Evolutionary conservation across 2,329 filamentous ascomycete genomes (phyloP).

Genomic region (Arthrobotrys iridis): DNA sequence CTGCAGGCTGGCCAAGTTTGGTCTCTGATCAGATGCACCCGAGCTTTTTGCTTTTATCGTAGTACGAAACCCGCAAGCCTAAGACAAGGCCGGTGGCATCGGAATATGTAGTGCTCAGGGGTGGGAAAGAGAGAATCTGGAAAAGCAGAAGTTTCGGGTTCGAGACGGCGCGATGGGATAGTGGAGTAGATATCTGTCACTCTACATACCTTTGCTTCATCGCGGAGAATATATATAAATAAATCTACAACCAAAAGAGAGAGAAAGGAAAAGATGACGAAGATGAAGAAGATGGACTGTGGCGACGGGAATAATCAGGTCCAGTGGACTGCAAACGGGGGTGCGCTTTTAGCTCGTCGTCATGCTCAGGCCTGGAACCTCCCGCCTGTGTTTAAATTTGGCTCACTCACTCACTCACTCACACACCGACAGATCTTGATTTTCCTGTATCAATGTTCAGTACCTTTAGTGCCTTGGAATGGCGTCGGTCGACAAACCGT

Average conservation of each 20-base stretch:
- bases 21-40: neutral
- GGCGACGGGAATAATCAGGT: constrained; percentile 8
- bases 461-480: no score
- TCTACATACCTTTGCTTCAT: neutral
- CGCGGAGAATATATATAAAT: neutral
- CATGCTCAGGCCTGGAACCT: constrained; percentile 7
- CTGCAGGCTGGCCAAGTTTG: neutral
- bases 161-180: neutral
- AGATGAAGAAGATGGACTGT: neutral
- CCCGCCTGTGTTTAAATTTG: constrained; percentile 4
- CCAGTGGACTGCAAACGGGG: neutral
- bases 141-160: neutral
- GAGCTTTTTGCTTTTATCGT: neutral
- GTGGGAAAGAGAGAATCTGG: no score
- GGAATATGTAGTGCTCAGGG: constrained; percentile 19
- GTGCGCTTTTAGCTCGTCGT: no score
- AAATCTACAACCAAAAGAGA: neutral
- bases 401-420: neutral
- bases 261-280: neutral
- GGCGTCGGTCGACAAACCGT: no score
- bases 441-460: neutral
- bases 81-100: constrained; percentile 20
- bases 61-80: constrained; percentile 12
- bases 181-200: constrained; percentile 15
- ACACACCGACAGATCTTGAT: neutral